phyloP scores from a whole-genome alignment of 2,329 filamentous ascomycete species.

The Juglanconis juglandina region DNA sequence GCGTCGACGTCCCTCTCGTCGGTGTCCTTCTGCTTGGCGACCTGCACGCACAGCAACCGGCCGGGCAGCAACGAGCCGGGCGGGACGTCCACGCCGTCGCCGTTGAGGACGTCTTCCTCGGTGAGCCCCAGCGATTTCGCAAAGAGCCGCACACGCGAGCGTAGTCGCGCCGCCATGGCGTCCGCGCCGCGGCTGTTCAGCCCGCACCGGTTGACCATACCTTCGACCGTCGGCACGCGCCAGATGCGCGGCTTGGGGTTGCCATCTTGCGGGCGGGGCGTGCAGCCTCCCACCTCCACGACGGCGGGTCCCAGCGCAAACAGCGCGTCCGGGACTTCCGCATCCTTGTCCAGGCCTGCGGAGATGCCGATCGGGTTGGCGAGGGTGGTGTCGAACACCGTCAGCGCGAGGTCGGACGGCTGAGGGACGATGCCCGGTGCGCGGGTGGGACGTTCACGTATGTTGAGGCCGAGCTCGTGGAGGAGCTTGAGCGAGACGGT shows the following conservation, averaged over 20 bases:
- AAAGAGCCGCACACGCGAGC: conserved; percentile 73
- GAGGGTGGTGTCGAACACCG: conserved; percentile 72
- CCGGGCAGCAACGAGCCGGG: conserved; percentile 76
- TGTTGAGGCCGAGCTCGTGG: conserved; percentile 72
- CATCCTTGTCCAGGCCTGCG: conserved; percentile 32
- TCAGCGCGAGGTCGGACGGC: conserved; percentile 37
- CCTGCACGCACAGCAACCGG: conserved; percentile 80
- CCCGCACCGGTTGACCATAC: conserved; percentile 92
- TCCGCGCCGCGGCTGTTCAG: conserved; percentile 91
- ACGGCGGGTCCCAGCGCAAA: conserved; percentile 81
- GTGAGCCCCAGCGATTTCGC: conserved; percentile 68
- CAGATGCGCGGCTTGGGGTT: conserved; percentile 89
- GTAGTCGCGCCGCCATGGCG: conserved; percentile 73
- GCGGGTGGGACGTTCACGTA: conserved; percentile 66
- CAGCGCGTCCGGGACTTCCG: conserved; percentile 78
- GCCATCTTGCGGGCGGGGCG: conserved; percentile 79
- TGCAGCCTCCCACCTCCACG: conserved; percentile 90
- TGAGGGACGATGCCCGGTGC: conserved; percentile 30
- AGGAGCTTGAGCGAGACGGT: conserved; percentile 68
- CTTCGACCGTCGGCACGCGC: conserved; percentile 76
- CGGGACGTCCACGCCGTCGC: conserved; percentile 67
- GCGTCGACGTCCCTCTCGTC: conserved; percentile 80
- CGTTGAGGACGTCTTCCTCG: conserved; percentile 72
- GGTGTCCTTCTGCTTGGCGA: conserved; percentile 95
- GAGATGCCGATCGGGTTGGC: conserved; percentile 89